Conservation (phyloP, 176 grass and related monocot genomes). For the Pontederia crassipes region DNA sequence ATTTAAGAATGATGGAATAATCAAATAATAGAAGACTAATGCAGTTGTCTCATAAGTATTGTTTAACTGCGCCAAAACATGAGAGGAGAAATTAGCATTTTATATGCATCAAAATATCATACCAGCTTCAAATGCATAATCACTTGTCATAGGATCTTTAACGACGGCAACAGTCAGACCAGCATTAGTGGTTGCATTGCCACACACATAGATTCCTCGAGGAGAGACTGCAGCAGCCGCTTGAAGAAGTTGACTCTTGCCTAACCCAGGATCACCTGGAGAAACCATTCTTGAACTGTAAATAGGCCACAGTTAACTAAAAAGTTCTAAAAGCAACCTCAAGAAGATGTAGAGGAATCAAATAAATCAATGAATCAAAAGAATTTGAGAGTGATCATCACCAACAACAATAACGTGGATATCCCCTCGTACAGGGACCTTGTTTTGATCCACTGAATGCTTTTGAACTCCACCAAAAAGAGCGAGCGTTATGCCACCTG, state of each 20-base stretch:
- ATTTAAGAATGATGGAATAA: too few relatives aligned
- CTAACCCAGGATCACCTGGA: conserved; percentile 80
- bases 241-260: conserved; percentile 93
- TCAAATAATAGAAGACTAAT: too few relatives aligned
- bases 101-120: conserved; percentile 19
- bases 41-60: too few relatives aligned
- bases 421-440: conserved; percentile 86
- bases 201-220: conserved; percentile 90
- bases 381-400: conserved; percentile 25
- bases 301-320: too few relatives aligned
- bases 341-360: background rate
- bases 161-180: conserved; percentile 94
- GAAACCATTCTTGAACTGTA: background rate
- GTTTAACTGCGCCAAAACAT: too few relatives aligned
- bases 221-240: conserved; percentile 67
- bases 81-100: background rate
- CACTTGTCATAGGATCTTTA: conserved; percentile 91
- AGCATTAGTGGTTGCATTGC: conserved; percentile 90
- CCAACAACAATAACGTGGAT: conserved; percentile 84
- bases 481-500: conserved; percentile 84
- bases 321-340: background rate
- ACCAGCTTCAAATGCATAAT: conserved; percentile 99
- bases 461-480: conserved; percentile 87
- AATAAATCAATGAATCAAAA: background rate
- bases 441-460: conserved; percentile 77